phyloP scores from a whole-genome alignment of 495 filamentous ascomycete genomes.

The Ascobolus immersus region DNA sequence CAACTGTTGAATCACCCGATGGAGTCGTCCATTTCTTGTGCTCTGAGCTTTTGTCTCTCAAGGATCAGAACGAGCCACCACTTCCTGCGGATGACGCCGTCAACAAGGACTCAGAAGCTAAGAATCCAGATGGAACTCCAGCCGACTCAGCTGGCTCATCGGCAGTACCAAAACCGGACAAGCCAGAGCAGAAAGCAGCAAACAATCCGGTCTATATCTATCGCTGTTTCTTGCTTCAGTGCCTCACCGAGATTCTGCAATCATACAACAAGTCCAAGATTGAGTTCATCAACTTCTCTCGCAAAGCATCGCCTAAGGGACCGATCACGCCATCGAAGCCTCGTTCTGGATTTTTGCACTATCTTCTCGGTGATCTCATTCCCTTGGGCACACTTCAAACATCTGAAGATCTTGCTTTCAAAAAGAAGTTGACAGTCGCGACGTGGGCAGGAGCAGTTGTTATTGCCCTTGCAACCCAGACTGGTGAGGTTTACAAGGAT shows the following conservation, averaged over 20 bases:
- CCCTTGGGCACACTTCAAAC: constrained; percentile 51
- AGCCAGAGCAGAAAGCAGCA: constrained; percentile 64
- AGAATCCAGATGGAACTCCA: constrained; percentile 2
- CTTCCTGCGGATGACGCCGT: constrained; percentile 1
- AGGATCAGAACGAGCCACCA: constrained; percentile 21
- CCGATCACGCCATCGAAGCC: constrained; percentile 79
- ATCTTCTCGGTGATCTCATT: constrained; percentile 65
- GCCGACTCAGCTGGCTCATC: constrained; percentile 4
- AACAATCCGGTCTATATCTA: constrained; percentile 92
- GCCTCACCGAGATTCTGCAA: constrained; percentile 72
- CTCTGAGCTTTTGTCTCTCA: constrained; percentile 74
- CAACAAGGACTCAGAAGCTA: constrained; percentile 3
- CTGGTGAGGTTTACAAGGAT: constrained; percentile 42
- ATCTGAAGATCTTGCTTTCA: constrained; percentile 44
- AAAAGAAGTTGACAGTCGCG: constrained; percentile 65
- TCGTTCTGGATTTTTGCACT: constrained; percentile 75
- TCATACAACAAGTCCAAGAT: constrained; percentile 87
- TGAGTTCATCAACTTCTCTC: constrained; percentile 96
- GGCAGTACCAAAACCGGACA: constrained; percentile 32
- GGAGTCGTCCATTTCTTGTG: constrained; percentile 89
- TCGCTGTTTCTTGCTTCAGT: constrained; percentile 81
- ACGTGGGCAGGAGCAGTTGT: constrained; percentile 61
- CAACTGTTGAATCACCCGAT: constrained; percentile 75
- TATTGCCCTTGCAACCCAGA: constrained; percentile 66
- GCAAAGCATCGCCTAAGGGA: constrained; percentile 52